Base-by-base conservation (phyloP, 129 eudicot genomes). In the Centrapalus pauciflorus region DNA sequence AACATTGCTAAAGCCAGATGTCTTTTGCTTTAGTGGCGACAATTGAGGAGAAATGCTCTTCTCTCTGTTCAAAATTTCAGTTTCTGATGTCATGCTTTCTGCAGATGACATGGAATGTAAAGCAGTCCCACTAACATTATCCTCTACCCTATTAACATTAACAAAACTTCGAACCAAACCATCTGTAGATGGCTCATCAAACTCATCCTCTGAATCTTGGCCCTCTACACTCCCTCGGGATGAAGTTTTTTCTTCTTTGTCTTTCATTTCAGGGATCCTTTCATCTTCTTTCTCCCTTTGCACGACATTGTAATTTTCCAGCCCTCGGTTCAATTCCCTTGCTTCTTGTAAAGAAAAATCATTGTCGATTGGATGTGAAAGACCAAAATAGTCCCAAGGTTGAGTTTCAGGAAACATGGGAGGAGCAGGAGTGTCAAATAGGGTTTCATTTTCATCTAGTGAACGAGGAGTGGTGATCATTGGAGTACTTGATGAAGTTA, bases 331-430 rank as follows among this genome's bases (percentile, higher is more conserved):
- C 34, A 66, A 49, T 41, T 68, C 89, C 37, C 26, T 75, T 4
- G 37, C 74, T 48, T 85, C 89, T 68, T 81, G 82, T 9, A 85
- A 69, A 58, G 95, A 79, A 66, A 79, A 79, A 13, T 84, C 87
- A 57, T 78, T 48, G 28, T 93, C 92, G 21, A 86, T 78, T 1
- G 91, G 95, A 77, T 88, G 85, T 46, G 75, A 63, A 60, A 85
- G 92, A 34, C 92, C 96, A 59, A 93, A 93, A 76, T 69, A 93
- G 71, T 93, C 98, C 98, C 98, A 93, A n/a, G 98, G 95, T 58
- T 86, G 72, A 77, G 79, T 71, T 68, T 76, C 92, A 25, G 82
- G 64, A 55, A 63, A 67, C 29, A 46, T 23, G 4, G 77, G 67
- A 63, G 87, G 48, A 40, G 72, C 63, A 12, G 17, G 37, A 26